phyloP scores from a whole-genome alignment of 2,329 filamentous ascomycete species.

The Sporothrix humicola region DNA sequence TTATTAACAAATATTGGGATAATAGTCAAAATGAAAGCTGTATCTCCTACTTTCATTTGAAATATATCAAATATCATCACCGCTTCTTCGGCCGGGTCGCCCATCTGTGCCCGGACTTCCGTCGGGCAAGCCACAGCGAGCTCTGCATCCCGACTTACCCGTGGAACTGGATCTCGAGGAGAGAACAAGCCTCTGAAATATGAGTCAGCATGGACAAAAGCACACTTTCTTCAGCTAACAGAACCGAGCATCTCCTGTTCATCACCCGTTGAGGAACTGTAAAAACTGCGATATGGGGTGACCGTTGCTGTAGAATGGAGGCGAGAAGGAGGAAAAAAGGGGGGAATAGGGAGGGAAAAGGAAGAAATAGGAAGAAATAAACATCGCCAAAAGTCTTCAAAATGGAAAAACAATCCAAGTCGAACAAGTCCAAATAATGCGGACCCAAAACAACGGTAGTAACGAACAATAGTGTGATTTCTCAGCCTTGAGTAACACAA shows the following conservation, averaged over 20 bases:
- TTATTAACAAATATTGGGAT: too few relatives aligned
- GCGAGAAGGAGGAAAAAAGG: neutral
- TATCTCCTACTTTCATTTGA: too few relatives aligned
- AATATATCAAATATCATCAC: too few relatives aligned
- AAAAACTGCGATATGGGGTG: neutral
- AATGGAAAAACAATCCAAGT: neutral
- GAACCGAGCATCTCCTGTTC: neutral
- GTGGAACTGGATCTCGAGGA: too few relatives aligned
- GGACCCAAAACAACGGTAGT: neutral
- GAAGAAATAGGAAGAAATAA: neutral
- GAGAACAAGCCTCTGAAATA: too few relatives aligned
- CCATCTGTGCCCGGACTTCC: too few relatives aligned
- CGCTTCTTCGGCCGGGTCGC: too few relatives aligned
- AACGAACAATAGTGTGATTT: neutral
- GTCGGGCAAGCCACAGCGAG: too few relatives aligned
- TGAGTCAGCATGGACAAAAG: neutral
- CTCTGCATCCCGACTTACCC: too few relatives aligned
- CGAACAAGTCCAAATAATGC: neutral
- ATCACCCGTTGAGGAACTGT: neutral
- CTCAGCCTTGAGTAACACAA: conserved; percentile 10
- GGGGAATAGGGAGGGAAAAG: neutral
- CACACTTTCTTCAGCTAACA: neutral
- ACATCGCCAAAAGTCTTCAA: neutral
- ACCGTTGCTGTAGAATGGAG: neutral
- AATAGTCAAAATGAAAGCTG: too few relatives aligned